A percentile compares a stretch with the other conserved stretches of the same genome.
Conservation (phyloP, 495 filamentous ascomycete genomes). For the Hypoxylon fuscum region DNA sequence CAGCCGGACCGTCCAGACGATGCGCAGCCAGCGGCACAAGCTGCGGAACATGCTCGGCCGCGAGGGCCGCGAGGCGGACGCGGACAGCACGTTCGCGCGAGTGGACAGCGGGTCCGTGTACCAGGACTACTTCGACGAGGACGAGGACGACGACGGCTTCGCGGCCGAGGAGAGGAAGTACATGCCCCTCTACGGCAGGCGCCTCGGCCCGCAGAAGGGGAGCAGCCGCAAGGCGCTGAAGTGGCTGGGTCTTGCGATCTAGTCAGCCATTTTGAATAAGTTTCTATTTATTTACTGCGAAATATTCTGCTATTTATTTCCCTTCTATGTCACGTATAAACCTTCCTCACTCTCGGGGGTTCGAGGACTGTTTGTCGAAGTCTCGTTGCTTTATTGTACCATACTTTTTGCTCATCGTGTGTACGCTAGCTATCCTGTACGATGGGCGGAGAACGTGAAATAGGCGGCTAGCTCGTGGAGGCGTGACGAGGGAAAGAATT, state of each 20-base stretch:
- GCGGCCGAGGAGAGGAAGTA: slow-evolving; percentile 47
- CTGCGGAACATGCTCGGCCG: slow-evolving; percentile 21
- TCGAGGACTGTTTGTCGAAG: no score
- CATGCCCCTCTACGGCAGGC: slow-evolving; percentile 45
- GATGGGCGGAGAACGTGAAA: no score
- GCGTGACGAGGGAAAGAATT: no score
- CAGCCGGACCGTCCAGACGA: slow-evolving; percentile 23
- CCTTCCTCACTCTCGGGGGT: no score
- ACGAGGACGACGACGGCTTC: slow-evolving; percentile 37
- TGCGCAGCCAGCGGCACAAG: slow-evolving; percentile 36
- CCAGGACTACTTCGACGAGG: slow-evolving; percentile 35
- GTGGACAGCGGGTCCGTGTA: slow-evolving; percentile 12
- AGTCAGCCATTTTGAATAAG: not conserved
- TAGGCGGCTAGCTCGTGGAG: no score
- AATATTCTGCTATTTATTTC: not conserved
- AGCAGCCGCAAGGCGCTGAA: slow-evolving; percentile 48
- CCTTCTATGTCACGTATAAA: no score
- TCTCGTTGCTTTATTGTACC: no score
- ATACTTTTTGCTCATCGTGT: no score
- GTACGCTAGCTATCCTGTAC: no score
- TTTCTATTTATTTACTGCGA: not conserved
- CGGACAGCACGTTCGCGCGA: not conserved
- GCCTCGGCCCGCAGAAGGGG: slow-evolving; percentile 38
- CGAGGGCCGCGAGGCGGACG: slow-evolving; percentile 5
- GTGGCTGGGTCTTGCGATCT: slow-evolving; percentile 46